These are phyloP conservation scores for Populus davidiana DNA, from an alignment of 345 rosid species.

Conservation along the genomic window DNA sequence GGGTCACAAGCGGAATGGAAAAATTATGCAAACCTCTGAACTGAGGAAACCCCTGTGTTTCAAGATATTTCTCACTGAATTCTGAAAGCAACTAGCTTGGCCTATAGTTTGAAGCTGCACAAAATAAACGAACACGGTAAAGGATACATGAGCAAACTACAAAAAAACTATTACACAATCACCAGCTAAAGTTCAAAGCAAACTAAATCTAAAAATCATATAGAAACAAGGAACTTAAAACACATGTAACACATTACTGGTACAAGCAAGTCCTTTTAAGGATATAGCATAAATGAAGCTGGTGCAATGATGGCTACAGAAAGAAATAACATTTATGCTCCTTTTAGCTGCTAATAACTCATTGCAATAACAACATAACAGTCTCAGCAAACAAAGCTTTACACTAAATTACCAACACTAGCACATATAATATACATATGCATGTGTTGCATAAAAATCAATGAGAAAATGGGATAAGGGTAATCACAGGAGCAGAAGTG, in stretches of 20 bases:
- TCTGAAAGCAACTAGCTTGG: conserved; percentile 30
- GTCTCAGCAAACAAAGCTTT: neutral
- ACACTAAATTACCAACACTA: neutral
- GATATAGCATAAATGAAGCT: neutral
- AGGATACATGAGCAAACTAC: neutral
- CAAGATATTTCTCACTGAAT: conserved; percentile 37
- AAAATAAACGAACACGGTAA: neutral
- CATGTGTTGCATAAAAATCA: neutral
- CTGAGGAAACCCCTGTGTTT: conserved; percentile 40
- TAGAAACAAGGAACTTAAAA: neutral
- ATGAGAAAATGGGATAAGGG: conserved; percentile 15
- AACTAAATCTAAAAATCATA: conserved; percentile 4
- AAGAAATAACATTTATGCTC: neutral
- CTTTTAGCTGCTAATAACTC: neutral
- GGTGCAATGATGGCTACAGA: neutral
- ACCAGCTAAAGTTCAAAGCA: neutral
- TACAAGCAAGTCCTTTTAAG: neutral
- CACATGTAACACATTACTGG: neutral
- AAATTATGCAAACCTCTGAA: conserved; percentile 51
- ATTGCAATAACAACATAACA: neutral
- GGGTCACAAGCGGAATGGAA: neutral
- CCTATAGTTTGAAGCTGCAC: conserved; percentile 42
- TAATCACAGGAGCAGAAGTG: conserved; percentile 79
- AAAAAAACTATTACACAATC: neutral
- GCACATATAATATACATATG: neutral